Evolutionary conservation across 768 basidiomycete species (phyloP), one percentile per base, ranked within the genome.

Genomic region (Strobilomyces confusus): DNA sequence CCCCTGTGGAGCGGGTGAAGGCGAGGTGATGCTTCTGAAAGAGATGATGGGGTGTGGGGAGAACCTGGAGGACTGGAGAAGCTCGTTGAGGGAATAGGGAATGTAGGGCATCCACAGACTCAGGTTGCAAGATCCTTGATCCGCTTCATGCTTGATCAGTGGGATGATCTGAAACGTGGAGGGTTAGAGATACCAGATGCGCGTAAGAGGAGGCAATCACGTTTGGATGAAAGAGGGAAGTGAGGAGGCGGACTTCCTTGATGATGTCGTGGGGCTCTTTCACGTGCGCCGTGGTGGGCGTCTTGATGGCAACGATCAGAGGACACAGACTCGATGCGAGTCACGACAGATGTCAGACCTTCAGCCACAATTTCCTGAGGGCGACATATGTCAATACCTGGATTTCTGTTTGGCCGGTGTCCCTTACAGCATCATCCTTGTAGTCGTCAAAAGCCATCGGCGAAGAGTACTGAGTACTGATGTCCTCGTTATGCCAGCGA

Each of bases 31-130:
- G 33, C 5, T 54, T 9, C 62, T 59, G 32, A 55, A 44, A 30
- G 62, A 50, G 29, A 66, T 54, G 38, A 57, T 62, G 48, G 58
- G 64, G 48, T 55, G 57, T 1, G 57, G 59, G 2, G 62, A 72
- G 34, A 60, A 58, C 4, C 67, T 51, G 75, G 19, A 69, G 58
- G 49, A 89, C 15, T 26, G 54, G 4, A 69, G 73, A 32, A 89
- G 67, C 43, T 75, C 65, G 22, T 73, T 59, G 43, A 87, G 59
- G 20, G 78, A 40, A 75, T 80, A 60, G 72, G 68, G 79, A 1
- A 89, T 69, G 57, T 78, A 86, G 2, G 88, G 87, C 81, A 90
- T 86, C 77, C 81, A 86, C 51, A 86, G 75, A 44, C 79, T 78
- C 50, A 86, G 69, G n/a, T 73, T 63, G 15, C 65, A 68, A 22